phyloP scores from a whole-genome alignment of 108 stramenopile species.

The Skeletonema potamos region DNA sequence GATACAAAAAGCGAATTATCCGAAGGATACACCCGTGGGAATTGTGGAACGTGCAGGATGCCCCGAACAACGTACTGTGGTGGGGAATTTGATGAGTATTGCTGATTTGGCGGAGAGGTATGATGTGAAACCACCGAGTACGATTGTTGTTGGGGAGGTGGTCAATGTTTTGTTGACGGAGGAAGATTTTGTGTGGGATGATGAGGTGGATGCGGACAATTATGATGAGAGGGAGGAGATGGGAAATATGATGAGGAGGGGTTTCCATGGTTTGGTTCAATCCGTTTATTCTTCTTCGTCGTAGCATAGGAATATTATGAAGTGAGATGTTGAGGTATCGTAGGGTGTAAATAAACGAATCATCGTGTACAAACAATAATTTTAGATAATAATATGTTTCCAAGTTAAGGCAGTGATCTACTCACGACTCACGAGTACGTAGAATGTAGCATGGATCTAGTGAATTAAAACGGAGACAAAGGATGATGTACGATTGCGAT shows the following conservation, averaged over 20 bases:
- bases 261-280: not conserved
- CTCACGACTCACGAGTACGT: no score
- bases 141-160: slow-evolving; percentile 88
- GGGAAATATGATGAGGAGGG: not conserved
- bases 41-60: slow-evolving; percentile 87
- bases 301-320: no score
- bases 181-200: slow-evolving; percentile 30
- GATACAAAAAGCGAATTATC: slow-evolving; percentile 66
- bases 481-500: no score
- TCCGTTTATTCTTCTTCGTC: not conserved
- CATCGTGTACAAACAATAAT: no score
- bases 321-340: no score
- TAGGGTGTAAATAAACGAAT: no score
- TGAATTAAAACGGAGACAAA: no score
- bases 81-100: slow-evolving; percentile 78
- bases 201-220: not conserved
- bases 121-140: slow-evolving; percentile 77
- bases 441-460: no score
- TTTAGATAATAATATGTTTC: no score
- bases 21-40: slow-evolving; percentile 72
- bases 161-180: slow-evolving; percentile 71
- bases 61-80: slow-evolving; percentile 80
- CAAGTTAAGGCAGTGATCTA: no score
- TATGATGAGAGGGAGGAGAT: not conserved
- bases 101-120: slow-evolving; percentile 75